Percentiles rank a stretch among this genome's conserved stretches.
phyloP scores from a whole-genome alignment of 2,329 filamentous ascomycete genomes.

The Decorospora gaudefroyi region DNA sequence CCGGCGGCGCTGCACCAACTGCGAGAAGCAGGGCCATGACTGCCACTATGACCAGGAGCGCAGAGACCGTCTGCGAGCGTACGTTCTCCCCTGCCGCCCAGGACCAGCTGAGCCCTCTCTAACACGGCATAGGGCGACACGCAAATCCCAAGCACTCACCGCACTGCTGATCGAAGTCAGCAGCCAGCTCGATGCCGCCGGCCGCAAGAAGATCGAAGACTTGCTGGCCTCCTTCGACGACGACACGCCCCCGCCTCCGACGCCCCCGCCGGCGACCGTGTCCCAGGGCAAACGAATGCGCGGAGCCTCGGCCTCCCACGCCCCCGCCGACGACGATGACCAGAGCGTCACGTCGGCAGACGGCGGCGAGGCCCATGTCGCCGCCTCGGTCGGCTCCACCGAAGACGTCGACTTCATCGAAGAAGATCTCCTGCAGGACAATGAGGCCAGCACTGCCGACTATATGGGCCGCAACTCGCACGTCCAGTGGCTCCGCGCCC shows the following conservation, averaged over 20 bases:
- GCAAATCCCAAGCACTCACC: constrained; percentile 22
- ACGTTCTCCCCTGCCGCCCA: constrained; percentile 1
- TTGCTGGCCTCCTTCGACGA: constrained; percentile 16
- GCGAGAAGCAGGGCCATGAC: constrained; percentile 25
- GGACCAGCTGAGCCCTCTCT: neutral
- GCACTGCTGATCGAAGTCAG: constrained; percentile 24
- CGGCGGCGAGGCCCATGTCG: constrained; percentile 6
- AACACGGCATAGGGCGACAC: constrained; percentile 10
- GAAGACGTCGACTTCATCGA: constrained; percentile 20
- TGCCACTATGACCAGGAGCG: constrained; percentile 44
- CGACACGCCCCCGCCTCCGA: constrained; percentile 5
- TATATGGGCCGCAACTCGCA: constrained; percentile 35
- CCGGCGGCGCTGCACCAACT: constrained; percentile 40
- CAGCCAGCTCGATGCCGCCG: constrained; percentile 13
- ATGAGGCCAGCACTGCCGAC: constrained; percentile 25
- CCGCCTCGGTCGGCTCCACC: constrained; percentile 18
- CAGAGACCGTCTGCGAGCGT: constrained; percentile 42
- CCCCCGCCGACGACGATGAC: constrained; percentile 4
- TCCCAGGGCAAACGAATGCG: constrained; percentile 11
- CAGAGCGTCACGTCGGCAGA: constrained; percentile 4
- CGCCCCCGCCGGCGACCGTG: neutral
- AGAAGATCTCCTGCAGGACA: constrained; percentile 25
- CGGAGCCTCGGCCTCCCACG: neutral
- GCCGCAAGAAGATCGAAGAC: constrained; percentile 16
- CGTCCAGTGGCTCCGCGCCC: constrained; percentile 32